Evolutionary conservation across 108 stramenopile species (phyloP).

Genomic region (Tribonema minus): DNA sequence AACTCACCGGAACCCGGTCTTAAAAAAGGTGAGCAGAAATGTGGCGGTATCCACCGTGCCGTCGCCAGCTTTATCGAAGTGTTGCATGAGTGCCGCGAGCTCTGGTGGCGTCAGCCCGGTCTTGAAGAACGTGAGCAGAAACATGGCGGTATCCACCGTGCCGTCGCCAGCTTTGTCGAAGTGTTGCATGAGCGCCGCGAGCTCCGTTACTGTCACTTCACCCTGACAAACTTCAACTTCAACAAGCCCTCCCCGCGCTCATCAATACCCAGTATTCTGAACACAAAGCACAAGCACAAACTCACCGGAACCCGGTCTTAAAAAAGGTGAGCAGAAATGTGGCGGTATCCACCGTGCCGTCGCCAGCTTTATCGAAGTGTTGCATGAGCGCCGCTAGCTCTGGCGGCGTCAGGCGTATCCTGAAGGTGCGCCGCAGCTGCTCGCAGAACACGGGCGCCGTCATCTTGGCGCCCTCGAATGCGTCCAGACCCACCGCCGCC

Average conservation of each 20-base stretch:
- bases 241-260: too few relatives aligned
- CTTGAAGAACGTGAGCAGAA: constrained; percentile 38
- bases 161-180: constrained; percentile 45
- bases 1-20: constrained; percentile 14
- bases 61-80: constrained; percentile 27
- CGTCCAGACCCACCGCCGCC: constrained; percentile 37
- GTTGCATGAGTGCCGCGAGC: too few relatives aligned
- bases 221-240: too few relatives aligned
- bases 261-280: too few relatives aligned
- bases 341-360: constrained; percentile 46
- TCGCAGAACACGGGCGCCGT: constrained; percentile 38
- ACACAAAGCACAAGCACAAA: too few relatives aligned
- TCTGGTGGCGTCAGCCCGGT: too few relatives aligned
- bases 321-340: constrained; percentile 51
- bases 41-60: constrained; percentile 48
- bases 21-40: constrained; percentile 48
- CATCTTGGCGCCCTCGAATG: constrained; percentile 41
- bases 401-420: constrained; percentile 29
- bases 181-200: constrained; percentile 32
- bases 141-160: constrained; percentile 44
- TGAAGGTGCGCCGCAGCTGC: constrained; percentile 45
- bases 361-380: constrained; percentile 50
- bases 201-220: too few relatives aligned
- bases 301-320: constrained; percentile 13
- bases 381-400: constrained; percentile 48